phyloP scores from a whole-genome alignment of 1,284 basidiomycete species.

The Caloboletus firmus region DNA sequence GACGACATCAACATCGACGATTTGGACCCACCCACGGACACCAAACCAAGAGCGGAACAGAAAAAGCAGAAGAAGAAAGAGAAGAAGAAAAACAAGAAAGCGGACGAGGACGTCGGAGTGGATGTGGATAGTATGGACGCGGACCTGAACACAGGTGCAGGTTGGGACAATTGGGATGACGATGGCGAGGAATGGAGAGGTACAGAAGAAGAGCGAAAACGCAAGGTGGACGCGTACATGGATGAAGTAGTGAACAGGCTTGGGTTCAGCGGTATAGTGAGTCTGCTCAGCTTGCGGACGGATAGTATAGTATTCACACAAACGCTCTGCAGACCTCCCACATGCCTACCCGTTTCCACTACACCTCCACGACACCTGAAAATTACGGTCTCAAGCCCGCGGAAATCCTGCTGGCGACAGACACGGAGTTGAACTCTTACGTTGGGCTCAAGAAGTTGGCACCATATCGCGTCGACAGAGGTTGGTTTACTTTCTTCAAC shows the following conservation, averaged over 20 bases:
- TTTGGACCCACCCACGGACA: slow-evolving; percentile 46
- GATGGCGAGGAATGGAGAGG: slow-evolving; percentile 76
- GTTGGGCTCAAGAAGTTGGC: slow-evolving; percentile 88
- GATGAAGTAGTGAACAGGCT: slow-evolving; percentile 86
- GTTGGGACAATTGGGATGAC: slow-evolving; percentile 30
- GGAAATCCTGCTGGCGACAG: slow-evolving; percentile 92
- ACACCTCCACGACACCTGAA: slow-evolving; percentile 70
- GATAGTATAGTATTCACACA: slow-evolving; percentile 6
- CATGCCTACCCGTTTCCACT: slow-evolving; percentile 92
- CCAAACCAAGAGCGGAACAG: slow-evolving; percentile 39
- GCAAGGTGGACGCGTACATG: slow-evolving; percentile 82
- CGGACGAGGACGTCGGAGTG: slow-evolving; percentile 49
- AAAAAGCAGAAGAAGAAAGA: slow-evolving; percentile 54
- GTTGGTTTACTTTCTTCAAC: slow-evolving; percentile 3
- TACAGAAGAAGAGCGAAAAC: slow-evolving; percentile 83
- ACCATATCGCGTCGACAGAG: slow-evolving; percentile 66
- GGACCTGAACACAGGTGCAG: slow-evolving; percentile 43
- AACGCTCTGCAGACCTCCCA: slow-evolving; percentile 68
- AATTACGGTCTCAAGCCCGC: slow-evolving; percentile 76
- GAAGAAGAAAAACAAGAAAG: slow-evolving; percentile 54
- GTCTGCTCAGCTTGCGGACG: slow-evolving; percentile 29
- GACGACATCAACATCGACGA: slow-evolving; percentile 84
- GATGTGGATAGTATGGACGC: slow-evolving; percentile 77
- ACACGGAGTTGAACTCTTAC: slow-evolving; percentile 90
- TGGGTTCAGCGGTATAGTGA: slow-evolving; percentile 94